Percentiles rank a stretch among this genome's conserved stretches.
Conservation (phyloP, 1,139 yeast species). For the Scheffersomyces illinoinensis region DNA sequence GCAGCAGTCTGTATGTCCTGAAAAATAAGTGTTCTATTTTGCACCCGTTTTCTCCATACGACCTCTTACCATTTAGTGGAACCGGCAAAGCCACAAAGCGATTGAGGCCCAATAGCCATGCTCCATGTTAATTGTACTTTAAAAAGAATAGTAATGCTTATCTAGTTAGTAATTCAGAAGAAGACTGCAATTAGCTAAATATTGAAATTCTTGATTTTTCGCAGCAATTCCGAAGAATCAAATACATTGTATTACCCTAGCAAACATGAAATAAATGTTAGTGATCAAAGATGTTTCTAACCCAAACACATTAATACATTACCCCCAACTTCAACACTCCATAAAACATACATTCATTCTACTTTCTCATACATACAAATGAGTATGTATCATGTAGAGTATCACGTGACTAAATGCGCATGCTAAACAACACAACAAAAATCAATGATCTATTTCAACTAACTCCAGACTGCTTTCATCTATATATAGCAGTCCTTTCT, state of each 20-base stretch:
- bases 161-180: not conserved
- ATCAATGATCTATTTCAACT: not conserved
- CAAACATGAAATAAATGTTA: not conserved
- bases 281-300: not conserved
- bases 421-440: not conserved
- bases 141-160: too few species aligned
- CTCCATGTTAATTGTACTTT: too few species aligned
- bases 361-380: too few species aligned
- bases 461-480: not conserved
- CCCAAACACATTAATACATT: too few species aligned
- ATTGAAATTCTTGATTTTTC: not conserved
- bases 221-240: not conserved
- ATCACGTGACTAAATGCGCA: too few species aligned
- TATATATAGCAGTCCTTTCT: not conserved
- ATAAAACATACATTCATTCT: too few species aligned
- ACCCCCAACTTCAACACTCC: too few species aligned
- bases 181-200: too few species aligned
- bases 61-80: not conserved
- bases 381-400: too few species aligned
- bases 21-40: not conserved
- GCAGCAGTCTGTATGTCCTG: not conserved
- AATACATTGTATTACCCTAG: too few species aligned
- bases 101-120: not conserved
- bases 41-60: not conserved
- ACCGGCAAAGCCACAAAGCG: not conserved